Evolutionary conservation across 768 basidiomycete species (phyloP), one percentile per base, ranked within the genome.

Genomic region (Porphyrellus cyaneotinctus): DNA sequence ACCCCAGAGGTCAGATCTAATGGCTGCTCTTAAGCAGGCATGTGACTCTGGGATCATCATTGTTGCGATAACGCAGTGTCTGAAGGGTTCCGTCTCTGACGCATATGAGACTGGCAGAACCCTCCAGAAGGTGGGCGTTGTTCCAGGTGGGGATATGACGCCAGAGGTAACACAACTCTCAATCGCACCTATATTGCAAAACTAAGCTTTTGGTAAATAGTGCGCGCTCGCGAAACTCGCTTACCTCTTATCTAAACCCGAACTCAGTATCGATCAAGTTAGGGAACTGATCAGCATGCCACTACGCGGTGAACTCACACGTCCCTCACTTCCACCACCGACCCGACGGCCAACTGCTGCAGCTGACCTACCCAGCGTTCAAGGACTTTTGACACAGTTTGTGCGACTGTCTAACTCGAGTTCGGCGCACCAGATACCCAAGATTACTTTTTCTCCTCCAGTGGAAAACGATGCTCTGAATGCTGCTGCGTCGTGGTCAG

Each of bases 131-230:
- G 78, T 74, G n/a, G 92, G 93, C 0, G 85, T 95, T 18, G 80
- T 94, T 13, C 78, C 89, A 0, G 93, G 93, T 7, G 83, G 82
- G 24, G 94, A 97, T 67, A 95, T 95, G 93, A 97, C 94, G 2
- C 90, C 92, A n/a, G 92, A 95, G 81, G 91, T 90, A 53, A 53
- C 36, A 6, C 17, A 1, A 23, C 24, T n/a, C 15, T 36, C 10
- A 42, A 44, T 32, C 36, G 10, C 22, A 28, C 13, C 38, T 30
- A 14, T 14, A 12, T 39, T 15, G 39, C 35, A 14, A 35, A 30
- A 18, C 47, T 58, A 17, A 58, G 36, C 30, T 10, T n/a, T 48
- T 20, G 48, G 43, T 18, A 10, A 17, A 9, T 51, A 95, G 92
- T 91, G 91, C 53, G 94, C 94, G 2, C 79, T 97, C 18, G 79